These are phyloP conservation scores for Hemileccinum rubropunctum DNA, from an alignment of 768 basidiomycete genomes.

Conservation along the genomic window DNA sequence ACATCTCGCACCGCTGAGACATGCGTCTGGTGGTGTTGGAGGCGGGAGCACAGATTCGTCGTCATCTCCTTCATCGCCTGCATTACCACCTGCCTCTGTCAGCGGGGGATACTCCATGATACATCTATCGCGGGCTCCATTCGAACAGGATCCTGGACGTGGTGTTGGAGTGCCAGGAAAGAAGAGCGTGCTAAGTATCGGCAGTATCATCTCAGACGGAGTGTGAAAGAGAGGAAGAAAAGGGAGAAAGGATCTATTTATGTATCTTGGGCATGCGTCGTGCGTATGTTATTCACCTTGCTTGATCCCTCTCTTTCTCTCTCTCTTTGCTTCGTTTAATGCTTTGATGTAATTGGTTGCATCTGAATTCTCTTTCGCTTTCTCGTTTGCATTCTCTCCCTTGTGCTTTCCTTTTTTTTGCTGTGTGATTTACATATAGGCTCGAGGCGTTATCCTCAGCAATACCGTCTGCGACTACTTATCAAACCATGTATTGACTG, in stretches of 20 bases:
- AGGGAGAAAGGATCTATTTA: background rate
- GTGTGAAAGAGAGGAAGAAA: constrained; percentile 6
- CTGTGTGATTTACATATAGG: too few relatives aligned
- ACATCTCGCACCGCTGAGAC: constrained; percentile 35
- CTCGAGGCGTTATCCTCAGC: too few relatives aligned
- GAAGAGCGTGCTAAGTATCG: constrained; percentile 69
- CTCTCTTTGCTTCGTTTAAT: background rate
- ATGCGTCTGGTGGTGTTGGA: constrained; percentile 8
- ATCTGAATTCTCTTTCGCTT: background rate
- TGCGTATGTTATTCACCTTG: constrained; percentile 4
- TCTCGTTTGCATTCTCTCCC: background rate
- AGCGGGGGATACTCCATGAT: constrained; percentile 25
- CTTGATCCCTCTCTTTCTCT: background rate
- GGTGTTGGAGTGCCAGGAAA: constrained; percentile 35
- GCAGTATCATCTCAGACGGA: constrained; percentile 62
- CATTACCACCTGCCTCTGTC: constrained; percentile 17
- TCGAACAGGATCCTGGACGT: constrained; percentile 30
- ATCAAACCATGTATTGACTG: too few relatives aligned
- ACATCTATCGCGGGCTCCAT: constrained; percentile 31
- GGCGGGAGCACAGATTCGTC: constrained; percentile 17
- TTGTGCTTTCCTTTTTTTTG: background rate
- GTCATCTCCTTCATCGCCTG: constrained; percentile 29
- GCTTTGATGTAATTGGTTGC: background rate
- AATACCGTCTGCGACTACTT: too few relatives aligned
- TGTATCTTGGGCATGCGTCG: background rate